phyloP scores from a whole-genome alignment of 345 rosid genomes.

The Eucalyptus polyanthemos region DNA sequence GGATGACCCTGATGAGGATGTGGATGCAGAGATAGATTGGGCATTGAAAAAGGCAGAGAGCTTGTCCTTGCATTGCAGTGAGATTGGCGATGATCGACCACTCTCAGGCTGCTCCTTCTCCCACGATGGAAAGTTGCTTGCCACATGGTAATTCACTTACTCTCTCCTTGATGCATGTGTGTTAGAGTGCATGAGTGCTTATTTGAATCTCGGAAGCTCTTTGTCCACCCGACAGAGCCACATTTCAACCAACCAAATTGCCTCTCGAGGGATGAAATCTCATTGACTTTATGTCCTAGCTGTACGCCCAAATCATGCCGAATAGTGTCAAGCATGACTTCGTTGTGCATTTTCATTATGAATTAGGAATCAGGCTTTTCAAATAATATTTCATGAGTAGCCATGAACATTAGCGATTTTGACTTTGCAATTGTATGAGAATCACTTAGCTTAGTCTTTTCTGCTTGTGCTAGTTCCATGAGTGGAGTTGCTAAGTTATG shows the following conservation, averaged over 20 bases:
- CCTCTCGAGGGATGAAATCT: background rate
- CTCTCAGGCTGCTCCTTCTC: conserved; percentile 94
- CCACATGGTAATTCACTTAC: conserved; percentile 54
- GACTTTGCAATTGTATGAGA: background rate
- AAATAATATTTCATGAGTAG: background rate
- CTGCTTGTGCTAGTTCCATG: conserved; percentile 33
- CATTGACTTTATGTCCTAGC: background rate
- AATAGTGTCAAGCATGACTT: background rate
- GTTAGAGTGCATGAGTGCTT: background rate
- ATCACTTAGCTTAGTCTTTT: background rate
- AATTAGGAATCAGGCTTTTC: background rate
- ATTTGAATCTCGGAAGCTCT: background rate
- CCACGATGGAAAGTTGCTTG: conserved; percentile 63
- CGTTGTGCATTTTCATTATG: background rate
- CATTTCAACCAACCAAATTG: background rate
- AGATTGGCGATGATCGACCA: conserved; percentile 83
- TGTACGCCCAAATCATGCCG: background rate
- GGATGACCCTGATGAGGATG: conserved; percentile 90
- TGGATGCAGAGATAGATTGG: conserved; percentile 82
- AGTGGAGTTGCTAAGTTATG: conserved; percentile 86
- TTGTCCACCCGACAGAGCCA: background rate
- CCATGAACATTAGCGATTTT: background rate
- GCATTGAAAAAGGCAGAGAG: conserved; percentile 49
- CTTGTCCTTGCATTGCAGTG: conserved; percentile 74
- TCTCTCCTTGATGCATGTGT: background rate